These are phyloP conservation scores for Fagopyrum homotropicum DNA, from an alignment of 148 eudicot species.

Conservation along the genomic window DNA sequence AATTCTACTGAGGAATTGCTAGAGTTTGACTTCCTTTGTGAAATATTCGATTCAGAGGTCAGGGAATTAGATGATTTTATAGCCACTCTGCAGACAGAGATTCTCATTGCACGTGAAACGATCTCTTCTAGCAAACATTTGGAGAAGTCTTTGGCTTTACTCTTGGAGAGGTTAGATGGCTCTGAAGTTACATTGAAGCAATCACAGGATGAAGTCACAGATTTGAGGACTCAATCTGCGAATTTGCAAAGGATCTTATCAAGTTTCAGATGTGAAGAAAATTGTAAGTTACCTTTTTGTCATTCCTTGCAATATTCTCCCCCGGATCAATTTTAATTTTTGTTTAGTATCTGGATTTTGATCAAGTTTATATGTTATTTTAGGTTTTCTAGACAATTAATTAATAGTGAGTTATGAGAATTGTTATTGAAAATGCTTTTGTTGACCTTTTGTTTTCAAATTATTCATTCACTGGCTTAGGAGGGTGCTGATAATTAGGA, in stretches of 20 bases:
- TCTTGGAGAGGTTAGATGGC: slow-evolving; percentile 52
- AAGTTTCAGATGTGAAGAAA: slow-evolving; percentile 33
- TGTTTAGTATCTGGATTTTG: too few relatives aligned
- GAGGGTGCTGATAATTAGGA: too few relatives aligned
- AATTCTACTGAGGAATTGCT: slow-evolving; percentile 45
- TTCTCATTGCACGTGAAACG: slow-evolving; percentile 28
- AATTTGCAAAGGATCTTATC: slow-evolving; percentile 51
- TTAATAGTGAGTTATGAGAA: too few relatives aligned
- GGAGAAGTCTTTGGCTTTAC: slow-evolving; percentile 27
- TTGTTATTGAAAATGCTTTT: too few relatives aligned
- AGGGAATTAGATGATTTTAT: slow-evolving; percentile 42
- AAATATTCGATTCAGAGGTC: slow-evolving; percentile 66
- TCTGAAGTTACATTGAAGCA: slow-evolving; percentile 65
- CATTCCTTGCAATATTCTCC: not conserved
- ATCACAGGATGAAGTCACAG: slow-evolving; percentile 60
- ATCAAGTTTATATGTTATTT: too few relatives aligned
- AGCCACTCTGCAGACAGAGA: slow-evolving; percentile 41
- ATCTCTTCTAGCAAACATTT: slow-evolving; percentile 39
- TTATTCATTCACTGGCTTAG: too few relatives aligned
- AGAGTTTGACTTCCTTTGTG: slow-evolving; percentile 70
- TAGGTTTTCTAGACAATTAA: too few relatives aligned
- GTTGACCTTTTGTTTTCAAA: too few relatives aligned
- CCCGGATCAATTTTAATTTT: too few relatives aligned
- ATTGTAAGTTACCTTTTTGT: slow-evolving; percentile 28
- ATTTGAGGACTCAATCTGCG: slow-evolving; percentile 54